phyloP scores from a whole-genome alignment of 2,329 filamentous ascomycete species.

The Diaporthe ampelina region DNA sequence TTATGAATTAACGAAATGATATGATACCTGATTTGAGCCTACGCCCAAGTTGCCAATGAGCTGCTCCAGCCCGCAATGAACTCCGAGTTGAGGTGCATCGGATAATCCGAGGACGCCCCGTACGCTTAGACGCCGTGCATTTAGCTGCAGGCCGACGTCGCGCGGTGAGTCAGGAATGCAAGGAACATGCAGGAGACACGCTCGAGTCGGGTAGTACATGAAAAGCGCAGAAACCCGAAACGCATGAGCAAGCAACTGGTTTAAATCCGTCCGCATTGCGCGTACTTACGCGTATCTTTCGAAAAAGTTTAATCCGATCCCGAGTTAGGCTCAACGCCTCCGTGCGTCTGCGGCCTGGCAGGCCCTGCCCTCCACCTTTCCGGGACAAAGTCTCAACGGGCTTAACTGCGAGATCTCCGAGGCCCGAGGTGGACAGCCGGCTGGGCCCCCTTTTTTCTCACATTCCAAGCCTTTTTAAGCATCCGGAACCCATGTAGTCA shows the following conservation, averaged over 20 bases:
- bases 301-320: conserved; percentile 22
- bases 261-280: conserved; percentile 25
- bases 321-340: background rate
- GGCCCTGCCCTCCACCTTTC: conserved; percentile 15
- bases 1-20: background rate
- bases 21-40: background rate
- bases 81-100: background rate
- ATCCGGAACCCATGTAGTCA: background rate
- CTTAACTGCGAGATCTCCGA: conserved; percentile 32
- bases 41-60: background rate
- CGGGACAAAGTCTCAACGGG: background rate
- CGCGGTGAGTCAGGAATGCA: conserved; percentile 7
- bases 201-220: background rate
- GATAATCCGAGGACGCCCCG: too few species aligned
- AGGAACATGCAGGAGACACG: too few species aligned
- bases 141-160: too few species aligned
- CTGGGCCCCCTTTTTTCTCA: background rate
- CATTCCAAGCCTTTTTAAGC: conserved; percentile 4
- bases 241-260: background rate
- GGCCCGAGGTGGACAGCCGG: conserved; percentile 15
- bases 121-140: too few species aligned
- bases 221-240: background rate
- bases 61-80: background rate
- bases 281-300: background rate
- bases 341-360: background rate